Conservation (phyloP, 768 basidiomycete genomes). For the Auricularia sp. region DNA sequence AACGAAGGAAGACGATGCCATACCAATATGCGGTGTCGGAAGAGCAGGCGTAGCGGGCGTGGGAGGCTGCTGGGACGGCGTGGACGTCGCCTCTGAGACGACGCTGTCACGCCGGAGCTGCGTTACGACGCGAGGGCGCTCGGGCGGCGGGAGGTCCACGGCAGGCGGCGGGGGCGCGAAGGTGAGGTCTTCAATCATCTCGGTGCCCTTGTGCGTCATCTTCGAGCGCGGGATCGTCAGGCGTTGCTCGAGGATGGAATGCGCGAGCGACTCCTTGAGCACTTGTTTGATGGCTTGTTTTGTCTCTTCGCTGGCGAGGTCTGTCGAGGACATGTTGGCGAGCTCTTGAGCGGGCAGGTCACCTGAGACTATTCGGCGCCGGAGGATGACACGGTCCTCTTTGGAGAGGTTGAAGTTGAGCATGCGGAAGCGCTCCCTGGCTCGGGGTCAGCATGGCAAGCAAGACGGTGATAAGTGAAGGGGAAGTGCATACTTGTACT, state of each 20-base stretch:
- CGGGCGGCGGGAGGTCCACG: background rate
- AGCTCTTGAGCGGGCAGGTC: conserved; percentile 62
- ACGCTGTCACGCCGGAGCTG: background rate
- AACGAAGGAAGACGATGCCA: background rate
- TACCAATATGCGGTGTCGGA: background rate
- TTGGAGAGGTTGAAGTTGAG: conserved; percentile 82
- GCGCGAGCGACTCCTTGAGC: conserved; percentile 72
- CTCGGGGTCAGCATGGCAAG: conserved; percentile 2
- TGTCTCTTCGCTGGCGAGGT: conserved; percentile 79
- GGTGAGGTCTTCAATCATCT: conserved; percentile 71
- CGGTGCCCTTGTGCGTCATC: conserved; percentile 86
- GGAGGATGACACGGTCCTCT: conserved; percentile 66
- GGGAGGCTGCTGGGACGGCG: background rate
- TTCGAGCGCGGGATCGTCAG: conserved; percentile 58
- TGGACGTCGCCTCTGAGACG: background rate
- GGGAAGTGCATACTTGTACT: conserved; percentile 60
- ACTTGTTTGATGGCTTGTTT: conserved; percentile 74
- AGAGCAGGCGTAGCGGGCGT: background rate
- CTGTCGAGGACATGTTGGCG: conserved; percentile 78
- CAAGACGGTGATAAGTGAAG: conserved; percentile 1
- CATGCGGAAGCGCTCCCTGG: conserved; percentile 83
- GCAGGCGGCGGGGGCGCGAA: background rate
- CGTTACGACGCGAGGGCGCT: background rate
- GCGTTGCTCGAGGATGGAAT: conserved; percentile 69
- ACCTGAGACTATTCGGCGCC: conserved; percentile 62